Evolutionary conservation across 441 rosid species (phyloP), one percentile per base, ranked within the genome.

Genomic region (Erysimum cheiri): DNA sequence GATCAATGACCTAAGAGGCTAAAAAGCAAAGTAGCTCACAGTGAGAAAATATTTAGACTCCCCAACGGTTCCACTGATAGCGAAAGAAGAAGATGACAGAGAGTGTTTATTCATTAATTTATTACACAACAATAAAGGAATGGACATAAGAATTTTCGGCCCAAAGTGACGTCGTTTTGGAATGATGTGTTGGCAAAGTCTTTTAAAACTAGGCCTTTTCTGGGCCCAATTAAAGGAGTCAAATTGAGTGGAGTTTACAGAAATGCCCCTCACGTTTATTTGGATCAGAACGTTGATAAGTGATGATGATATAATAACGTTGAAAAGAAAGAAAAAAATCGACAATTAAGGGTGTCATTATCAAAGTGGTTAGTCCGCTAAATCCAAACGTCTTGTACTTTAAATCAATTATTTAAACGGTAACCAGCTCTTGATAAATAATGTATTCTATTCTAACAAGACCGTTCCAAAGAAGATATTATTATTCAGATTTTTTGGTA

Each of bases 1-100:
- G 68, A 52, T 35, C 68, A 60, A 7, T 50, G 62, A 67, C 63
- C 57, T 49, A 59, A 40, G 33, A 58, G 73, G 22, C 68, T 67
- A 31, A 60, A 66, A 29, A 37, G 61, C 28, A 53, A 2, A 35
- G 69, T 74, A 29, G 66, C 53, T 74, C 52, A 53, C 52, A 15
- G 54, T 69, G 70, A 49, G 55, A 19, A 44, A 5, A 1, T 13
- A 4, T 43, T 43, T 59, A 68, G 53, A 56, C 70, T 56, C 49
- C 63, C 44, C 78, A 75, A 69, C 74, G 70, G 78, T 69, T 74
- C 78, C 78, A 74, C 59, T 74, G 78, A 74, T 8, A 60, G 78
- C 44, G 73, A 74, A 52, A 56, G 55, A 49, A 6, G 60, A 10
- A 19, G 71, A 67, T 14, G 62, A 32, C 13, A 72, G 13, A 28